phyloP scores from a whole-genome alignment of 2,329 filamentous ascomycete genomes.

The Phoma sp. region DNA sequence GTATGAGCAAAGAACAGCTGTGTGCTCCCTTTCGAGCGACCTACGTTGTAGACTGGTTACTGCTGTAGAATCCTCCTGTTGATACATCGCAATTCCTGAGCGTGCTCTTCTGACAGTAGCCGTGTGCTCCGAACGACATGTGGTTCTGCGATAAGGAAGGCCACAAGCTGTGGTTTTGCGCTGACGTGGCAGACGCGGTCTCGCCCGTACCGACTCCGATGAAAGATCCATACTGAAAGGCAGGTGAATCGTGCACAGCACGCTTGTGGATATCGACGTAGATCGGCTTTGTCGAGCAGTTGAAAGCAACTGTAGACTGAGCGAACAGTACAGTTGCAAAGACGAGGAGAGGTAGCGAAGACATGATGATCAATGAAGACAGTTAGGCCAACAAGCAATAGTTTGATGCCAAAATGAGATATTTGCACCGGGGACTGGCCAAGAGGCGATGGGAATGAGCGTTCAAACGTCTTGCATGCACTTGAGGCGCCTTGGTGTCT shows the following conservation, averaged over 20 bases:
- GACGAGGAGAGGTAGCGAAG: conserved; percentile 33
- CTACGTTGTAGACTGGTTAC: conserved; percentile 42
- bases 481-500: conserved; percentile 37
- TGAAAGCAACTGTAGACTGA: conserved; percentile 47
- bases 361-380: conserved; percentile 35
- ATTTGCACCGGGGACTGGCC: conserved; percentile 10
- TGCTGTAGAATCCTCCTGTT: conserved; percentile 46
- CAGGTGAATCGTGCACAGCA: conserved; percentile 48
- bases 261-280: conserved; percentile 55
- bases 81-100: conserved; percentile 40
- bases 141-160: conserved; percentile 52
- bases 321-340: conserved; percentile 44
- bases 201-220: conserved; percentile 48
- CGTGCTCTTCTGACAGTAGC: conserved; percentile 48
- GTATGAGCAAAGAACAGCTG: conserved; percentile 16
- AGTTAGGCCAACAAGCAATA: conserved; percentile 41
- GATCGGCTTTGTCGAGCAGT: conserved; percentile 49
- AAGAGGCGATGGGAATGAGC: conserved; percentile 24
- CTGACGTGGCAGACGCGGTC: conserved; percentile 35
- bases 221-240: conserved; percentile 55
- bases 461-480: conserved; percentile 30
- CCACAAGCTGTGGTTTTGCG: conserved; percentile 55
- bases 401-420: neutral
- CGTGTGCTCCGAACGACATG: conserved; percentile 46
- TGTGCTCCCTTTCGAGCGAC: conserved; percentile 1